Base-by-base conservation (phyloP, 2,329 filamentous ascomycete species). In the Hyphodiscus sp. region DNA sequence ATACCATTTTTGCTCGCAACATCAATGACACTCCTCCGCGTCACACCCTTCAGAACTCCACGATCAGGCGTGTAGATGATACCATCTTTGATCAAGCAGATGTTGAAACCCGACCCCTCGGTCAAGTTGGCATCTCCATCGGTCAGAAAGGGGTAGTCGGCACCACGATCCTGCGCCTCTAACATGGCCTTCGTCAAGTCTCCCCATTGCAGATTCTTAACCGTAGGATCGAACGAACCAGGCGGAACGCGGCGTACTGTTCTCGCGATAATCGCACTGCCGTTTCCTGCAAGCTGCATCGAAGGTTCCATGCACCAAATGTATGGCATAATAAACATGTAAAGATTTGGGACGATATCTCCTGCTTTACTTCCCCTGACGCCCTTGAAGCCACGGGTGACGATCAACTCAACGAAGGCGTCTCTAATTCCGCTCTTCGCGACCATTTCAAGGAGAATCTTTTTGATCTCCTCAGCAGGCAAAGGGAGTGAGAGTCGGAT, bases 151-250 rank as follows among this genome's bases (percentile, higher is more conserved):
- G 76, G 76, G 50, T 77, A 77, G 0, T 56, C 61, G 0, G 75
- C 74, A 0, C 71, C 74, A 0, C 76, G 72, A 55, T 79, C 76
- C 0, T 56, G 49, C 0, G 75, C 75, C 61, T 79, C 77, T 26
- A 75, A 69, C 53, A 78, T 59, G 0, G 68, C 74, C 0, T 75
- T 65, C 1, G 67, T 71, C 1, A 77, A 61, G 61, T 79, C 76
- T 1, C 75, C 74, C 76, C 75, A 78, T 52, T 78, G 73, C 16
- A 76, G 63, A 57, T 78, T 78, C 69, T 79, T 79, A 29, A 79
- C 66, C 0, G 75, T 78, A 0, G 76, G 76, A 57, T 79, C 76
- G 2, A 78, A 73, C 0, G 71, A 65, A 0, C 74, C 75, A 0
- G 74, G 73, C 0, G 76, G 73, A 0, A 68, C 67, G 1, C 75